Evolutionary conservation across 2,329 filamentous ascomycete species (phyloP).

Genomic region (Paraphaeosphaeria sporulosa): DNA sequence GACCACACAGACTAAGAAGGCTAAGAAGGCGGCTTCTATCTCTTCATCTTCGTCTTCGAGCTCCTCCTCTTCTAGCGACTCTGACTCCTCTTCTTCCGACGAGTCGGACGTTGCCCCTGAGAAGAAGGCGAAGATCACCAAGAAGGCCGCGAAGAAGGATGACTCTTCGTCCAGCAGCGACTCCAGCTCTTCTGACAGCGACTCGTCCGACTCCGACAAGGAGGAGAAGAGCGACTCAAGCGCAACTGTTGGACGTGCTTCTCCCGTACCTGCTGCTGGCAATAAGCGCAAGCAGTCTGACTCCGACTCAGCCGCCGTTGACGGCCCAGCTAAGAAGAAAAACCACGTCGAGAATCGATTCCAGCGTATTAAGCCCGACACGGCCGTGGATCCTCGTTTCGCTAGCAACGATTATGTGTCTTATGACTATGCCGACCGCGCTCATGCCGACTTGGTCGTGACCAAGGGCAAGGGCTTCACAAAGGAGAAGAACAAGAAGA

Average conservation of each 20-base stretch:
- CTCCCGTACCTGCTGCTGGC: slow-evolving; percentile 39
- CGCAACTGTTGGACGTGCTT: slow-evolving; percentile 43
- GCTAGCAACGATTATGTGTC: slow-evolving; percentile 81
- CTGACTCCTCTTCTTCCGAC: slow-evolving; percentile 31
- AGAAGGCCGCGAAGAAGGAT: slow-evolving; percentile 18
- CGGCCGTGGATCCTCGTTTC: slow-evolving; percentile 72
- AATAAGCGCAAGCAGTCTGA: slow-evolving; percentile 54
- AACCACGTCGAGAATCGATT: slow-evolving; percentile 64
- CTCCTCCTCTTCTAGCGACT: slow-evolving; percentile 37
- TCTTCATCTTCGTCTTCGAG: slow-evolving; percentile 42
- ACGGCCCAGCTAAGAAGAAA: slow-evolving; percentile 43
- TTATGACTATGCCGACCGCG: slow-evolving; percentile 88
- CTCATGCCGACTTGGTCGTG: slow-evolving; percentile 85
- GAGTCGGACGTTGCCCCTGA: slow-evolving; percentile 28
- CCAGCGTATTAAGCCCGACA: slow-evolving; percentile 76
- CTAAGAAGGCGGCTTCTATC: slow-evolving; percentile 25
- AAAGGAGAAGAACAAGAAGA: slow-evolving; percentile 97
- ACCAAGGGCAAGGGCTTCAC: slow-evolving; percentile 97
- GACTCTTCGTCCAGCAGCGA: slow-evolving; percentile 28
- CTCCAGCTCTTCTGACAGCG: slow-evolving; percentile 28
- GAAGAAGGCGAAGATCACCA: slow-evolving; percentile 20
- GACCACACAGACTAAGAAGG: slow-evolving; percentile 15
- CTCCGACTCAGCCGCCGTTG: slow-evolving; percentile 36
- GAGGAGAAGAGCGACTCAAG: slow-evolving; percentile 54
- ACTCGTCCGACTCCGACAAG: slow-evolving; percentile 29